A percentile compares a stretch with the other conserved stretches of the same genome.
Evolutionary conservation across 768 basidiomycete genomes (phyloP).

Genomic region (Mycena floridula): DNA sequence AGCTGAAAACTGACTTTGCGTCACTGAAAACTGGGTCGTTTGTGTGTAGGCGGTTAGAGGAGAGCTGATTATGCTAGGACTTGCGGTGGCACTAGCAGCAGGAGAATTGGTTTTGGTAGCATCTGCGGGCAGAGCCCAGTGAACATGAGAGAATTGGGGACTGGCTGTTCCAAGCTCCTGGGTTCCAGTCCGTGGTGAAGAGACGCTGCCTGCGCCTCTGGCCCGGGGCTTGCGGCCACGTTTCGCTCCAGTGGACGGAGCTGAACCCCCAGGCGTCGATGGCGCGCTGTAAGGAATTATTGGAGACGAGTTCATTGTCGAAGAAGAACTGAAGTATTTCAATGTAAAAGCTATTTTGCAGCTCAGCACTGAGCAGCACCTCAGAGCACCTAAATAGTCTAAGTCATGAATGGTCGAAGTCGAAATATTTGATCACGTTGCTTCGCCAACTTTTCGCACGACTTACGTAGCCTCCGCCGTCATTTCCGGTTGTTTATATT

Average conservation of each 20-base stretch:
- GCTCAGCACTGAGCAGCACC: too few relatives aligned
- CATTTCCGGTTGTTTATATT: too few relatives aligned
- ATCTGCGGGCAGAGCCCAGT: constrained; percentile 26
- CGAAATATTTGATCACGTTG: too few relatives aligned
- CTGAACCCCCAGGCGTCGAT: too few relatives aligned
- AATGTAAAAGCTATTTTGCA: too few relatives aligned
- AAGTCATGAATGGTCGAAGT: too few relatives aligned
- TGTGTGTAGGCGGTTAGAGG: constrained; percentile 1
- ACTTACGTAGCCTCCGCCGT: too few relatives aligned
- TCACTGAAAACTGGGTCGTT: background rate
- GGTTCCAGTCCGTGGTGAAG: constrained; percentile 19
- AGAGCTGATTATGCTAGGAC: background rate
- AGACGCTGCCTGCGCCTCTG: constrained; percentile 18
- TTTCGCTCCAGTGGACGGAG: constrained; percentile 21
- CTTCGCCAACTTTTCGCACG: too few relatives aligned
- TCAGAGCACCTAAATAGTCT: too few relatives aligned
- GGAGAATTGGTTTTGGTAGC: constrained; percentile 4
- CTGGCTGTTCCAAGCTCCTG: constrained; percentile 10
- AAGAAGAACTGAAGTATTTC: too few relatives aligned
- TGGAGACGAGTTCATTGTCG: too few relatives aligned
- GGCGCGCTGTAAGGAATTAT: too few relatives aligned
- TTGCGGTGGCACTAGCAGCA: background rate
- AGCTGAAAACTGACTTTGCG: background rate
- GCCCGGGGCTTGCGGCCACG: constrained; percentile 43
- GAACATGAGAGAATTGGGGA: constrained; percentile 30